These are phyloP conservation scores for Zychaea mexicana DNA, from an alignment of 371 early-diverging fungal genomes.

Conservation along the genomic window DNA sequence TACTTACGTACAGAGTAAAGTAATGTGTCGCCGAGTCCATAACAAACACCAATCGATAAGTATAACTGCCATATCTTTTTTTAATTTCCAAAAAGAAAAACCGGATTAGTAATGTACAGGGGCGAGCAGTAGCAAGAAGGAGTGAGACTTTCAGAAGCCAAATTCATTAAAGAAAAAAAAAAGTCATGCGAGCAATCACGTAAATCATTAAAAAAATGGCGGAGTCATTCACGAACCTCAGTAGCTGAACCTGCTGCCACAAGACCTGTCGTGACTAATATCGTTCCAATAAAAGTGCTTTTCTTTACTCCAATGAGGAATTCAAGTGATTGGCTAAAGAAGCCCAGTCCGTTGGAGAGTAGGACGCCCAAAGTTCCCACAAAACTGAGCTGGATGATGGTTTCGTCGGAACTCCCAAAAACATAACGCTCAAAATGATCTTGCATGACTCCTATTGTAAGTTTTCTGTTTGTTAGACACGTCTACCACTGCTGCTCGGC, in stretches of 20 bases:
- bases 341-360: not conserved
- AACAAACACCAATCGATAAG: constrained; percentile 6
- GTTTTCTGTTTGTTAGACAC: too few relatives aligned
- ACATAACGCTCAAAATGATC: constrained; percentile 13
- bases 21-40: not conserved
- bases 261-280: not conserved
- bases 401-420: not conserved
- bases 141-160: not conserved
- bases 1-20: not conserved
- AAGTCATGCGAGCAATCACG: not conserved
- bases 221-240: not conserved
- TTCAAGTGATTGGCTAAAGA: constrained; percentile 2
- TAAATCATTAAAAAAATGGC: not conserved
- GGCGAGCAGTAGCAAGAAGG: too few relatives aligned
- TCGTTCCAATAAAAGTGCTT: not conserved
- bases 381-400: constrained; percentile 7
- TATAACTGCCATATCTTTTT: constrained; percentile 16
- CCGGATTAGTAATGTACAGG: too few relatives aligned
- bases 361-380: constrained; percentile 7
- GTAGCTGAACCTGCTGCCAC: not conserved
- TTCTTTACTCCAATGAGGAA: constrained; percentile 2
- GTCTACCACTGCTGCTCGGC: too few relatives aligned
- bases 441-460: constrained; percentile 16
- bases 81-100: too few relatives aligned
- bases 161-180: not conserved